Base-by-base conservation (phyloP, 1,284 basidiomycete species). In the Sanghuangporus sanghuang region DNA sequence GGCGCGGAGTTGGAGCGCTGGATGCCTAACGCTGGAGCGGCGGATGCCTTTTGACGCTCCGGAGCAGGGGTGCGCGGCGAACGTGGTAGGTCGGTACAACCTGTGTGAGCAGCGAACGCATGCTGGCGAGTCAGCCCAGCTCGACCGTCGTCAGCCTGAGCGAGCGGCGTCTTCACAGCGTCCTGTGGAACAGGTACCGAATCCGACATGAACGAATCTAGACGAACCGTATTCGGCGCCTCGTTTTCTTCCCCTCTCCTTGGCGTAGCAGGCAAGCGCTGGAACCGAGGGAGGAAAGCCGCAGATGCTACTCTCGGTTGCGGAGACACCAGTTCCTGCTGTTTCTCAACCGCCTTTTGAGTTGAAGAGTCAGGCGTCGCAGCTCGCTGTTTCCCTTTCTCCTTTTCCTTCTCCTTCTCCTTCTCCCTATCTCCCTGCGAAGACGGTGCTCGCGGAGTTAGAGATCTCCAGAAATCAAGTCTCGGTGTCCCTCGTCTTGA, bases 171-270 rank as follows among this genome's bases (percentile, higher is more conserved):
- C 39, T 18, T 38, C 18, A 38, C n/a, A 6, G 18, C 48, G 21
- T 14, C 38, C 57, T 21, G 40, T 6, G 62, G 65, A 27, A 66
- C 11, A 2, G 65, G 65, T 36, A 66, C 36, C 44, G 65, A 66
- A n/a, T 66, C 65, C 9, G 65, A 66, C 59, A 66, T 59, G 54
- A 66, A 66, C 23, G 65, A 66, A 52, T 66, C 65, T 39, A 66
- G 54, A 32, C 64, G 60, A 18, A 53, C 42, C 1, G 64, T 61
- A n/a, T 38, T 58, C 21, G 38, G 21, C 5, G 53, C 36, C 6
- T 61, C 49, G 8, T 18, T 35, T 39, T 44, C 35, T 42, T 57
- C 57, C 4, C 59, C 59, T 44, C 57, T 63, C 42, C 55, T 18
- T 39, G 65, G 62, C 23, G 65, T 66, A 6, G 65, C 57, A 18